Percentiles rank a stretch among this genome's conserved stretches.
Evolutionary conservation across 169 alveolate genomes (phyloP).

Genomic region (Cryptosporidium sp.): DNA sequence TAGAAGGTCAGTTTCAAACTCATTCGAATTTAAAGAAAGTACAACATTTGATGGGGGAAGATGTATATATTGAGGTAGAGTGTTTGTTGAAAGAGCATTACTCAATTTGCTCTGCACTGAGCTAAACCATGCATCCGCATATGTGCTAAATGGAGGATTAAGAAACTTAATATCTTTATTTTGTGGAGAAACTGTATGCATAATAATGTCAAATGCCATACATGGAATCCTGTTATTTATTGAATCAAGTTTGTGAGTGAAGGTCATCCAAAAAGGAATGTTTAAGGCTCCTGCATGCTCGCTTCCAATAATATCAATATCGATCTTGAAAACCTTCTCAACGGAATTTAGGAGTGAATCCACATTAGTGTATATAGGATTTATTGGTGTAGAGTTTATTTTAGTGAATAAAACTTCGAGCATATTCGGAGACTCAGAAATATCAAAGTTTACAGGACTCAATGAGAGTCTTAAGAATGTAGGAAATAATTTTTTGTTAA

Average conservation of each 20-base stretch:
- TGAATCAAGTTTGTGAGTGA: constrained; percentile 49
- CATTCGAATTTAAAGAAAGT: constrained; percentile 7
- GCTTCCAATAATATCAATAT: constrained; percentile 10
- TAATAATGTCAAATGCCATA: constrained; percentile 73
- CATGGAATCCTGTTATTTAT: constrained; percentile 45
- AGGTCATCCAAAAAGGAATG: constrained; percentile 61
- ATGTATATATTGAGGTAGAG: constrained; percentile 48
- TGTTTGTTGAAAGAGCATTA: constrained; percentile 38
- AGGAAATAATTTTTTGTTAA: constrained; percentile 34
- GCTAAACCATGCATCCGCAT: constrained; percentile 1
- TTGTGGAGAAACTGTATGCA: constrained; percentile 47
- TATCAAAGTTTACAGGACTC: constrained; percentile 71
- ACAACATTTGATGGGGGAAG: background rate
- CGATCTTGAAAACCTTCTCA: constrained; percentile 54
- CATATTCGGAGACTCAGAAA: constrained; percentile 63
- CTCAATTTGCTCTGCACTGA: constrained; percentile 12
- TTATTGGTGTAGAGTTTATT: constrained; percentile 25
- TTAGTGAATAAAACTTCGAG: constrained; percentile 58
- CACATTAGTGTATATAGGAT: constrained; percentile 18
- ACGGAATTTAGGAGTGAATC: constrained; percentile 32
- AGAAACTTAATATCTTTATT: background rate
- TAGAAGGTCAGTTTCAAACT: constrained; percentile 31
- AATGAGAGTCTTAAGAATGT: constrained; percentile 56
- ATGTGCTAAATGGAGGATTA: background rate
- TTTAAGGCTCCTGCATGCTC: constrained; percentile 37